These are phyloP conservation scores for Trametes pubescens DNA, from an alignment of 1,284 basidiomycete species.

Conservation along the genomic window DNA sequence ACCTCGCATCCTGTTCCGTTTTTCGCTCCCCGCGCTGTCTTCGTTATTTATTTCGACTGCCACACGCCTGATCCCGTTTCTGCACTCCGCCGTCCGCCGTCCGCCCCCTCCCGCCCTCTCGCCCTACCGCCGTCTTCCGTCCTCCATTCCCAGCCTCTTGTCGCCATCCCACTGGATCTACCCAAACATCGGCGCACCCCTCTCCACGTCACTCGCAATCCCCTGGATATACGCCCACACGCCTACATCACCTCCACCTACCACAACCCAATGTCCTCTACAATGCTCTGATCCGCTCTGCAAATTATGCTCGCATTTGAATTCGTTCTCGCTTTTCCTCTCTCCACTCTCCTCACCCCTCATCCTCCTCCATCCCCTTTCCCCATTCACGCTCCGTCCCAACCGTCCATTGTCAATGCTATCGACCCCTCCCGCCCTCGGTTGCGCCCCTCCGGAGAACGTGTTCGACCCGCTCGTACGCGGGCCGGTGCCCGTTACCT, in stretches of 20 bases:
- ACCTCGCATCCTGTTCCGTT: not conserved
- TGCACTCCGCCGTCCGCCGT: not conserved
- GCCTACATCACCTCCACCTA: not conserved
- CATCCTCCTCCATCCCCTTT: not conserved
- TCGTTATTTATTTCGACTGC: not conserved
- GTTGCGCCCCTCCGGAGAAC: not conserved
- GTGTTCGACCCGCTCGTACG: conserved; percentile 18
- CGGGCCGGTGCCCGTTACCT: conserved; percentile 14
- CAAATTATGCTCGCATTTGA: conserved; percentile 8
- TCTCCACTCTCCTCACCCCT: not conserved
- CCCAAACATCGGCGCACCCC: not conserved
- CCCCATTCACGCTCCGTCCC: not conserved
- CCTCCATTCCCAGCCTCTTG: not conserved
- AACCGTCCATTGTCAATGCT: conserved; percentile 2
- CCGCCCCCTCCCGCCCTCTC: not conserved
- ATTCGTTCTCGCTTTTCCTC: not conserved
- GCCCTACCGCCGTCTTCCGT: not conserved
- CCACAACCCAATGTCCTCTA: not conserved
- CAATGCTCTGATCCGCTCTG: conserved; percentile 17
- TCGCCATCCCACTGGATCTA: too few species aligned
- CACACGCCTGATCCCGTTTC: not conserved
- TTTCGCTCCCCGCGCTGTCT: not conserved
- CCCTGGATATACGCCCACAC: not conserved
- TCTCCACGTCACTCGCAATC: not conserved
- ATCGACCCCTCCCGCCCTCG: not conserved